phyloP scores from a whole-genome alignment of 2,329 filamentous ascomycete genomes.

The Ophiocordyceps camponoti-saundersi region DNA sequence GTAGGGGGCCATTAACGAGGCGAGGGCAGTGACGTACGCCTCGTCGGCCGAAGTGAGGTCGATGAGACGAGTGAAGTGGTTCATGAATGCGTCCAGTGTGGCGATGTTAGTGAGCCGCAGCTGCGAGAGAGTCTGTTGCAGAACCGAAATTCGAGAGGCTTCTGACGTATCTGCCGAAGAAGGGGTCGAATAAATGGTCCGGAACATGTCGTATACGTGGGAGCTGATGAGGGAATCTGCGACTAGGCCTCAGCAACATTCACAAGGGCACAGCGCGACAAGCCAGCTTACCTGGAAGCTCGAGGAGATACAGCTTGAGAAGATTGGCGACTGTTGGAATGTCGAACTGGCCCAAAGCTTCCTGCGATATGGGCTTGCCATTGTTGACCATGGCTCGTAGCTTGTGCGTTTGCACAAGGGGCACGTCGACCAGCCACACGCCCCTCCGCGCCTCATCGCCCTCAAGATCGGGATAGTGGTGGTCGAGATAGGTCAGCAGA shows the following conservation, averaged over 20 bases:
- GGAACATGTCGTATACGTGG: slow-evolving; percentile 96
- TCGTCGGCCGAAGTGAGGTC: slow-evolving; percentile 95
- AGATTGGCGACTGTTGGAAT: slow-evolving; percentile 86
- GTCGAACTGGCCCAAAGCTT: slow-evolving; percentile 74
- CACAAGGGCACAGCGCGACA: background rate
- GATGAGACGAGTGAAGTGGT: slow-evolving; percentile 91
- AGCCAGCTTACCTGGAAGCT: slow-evolving; percentile 66
- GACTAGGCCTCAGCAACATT: background rate
- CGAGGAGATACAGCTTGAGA: slow-evolving; percentile 84
- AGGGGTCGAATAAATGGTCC: slow-evolving; percentile 84
- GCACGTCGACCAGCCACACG: slow-evolving; percentile 91
- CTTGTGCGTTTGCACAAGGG: slow-evolving; percentile 68
- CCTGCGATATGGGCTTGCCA: slow-evolving; percentile 60
- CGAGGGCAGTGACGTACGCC: slow-evolving; percentile 58
- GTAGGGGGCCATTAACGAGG: slow-evolving; percentile 62
- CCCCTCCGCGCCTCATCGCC: slow-evolving; percentile 82
- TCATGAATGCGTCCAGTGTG: slow-evolving; percentile 94
- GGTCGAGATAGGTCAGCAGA: slow-evolving; percentile 85
- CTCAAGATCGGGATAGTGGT: slow-evolving; percentile 93
- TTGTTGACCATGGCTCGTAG: slow-evolving; percentile 73
- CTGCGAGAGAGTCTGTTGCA: slow-evolving; percentile 91
- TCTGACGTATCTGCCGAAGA: slow-evolving; percentile 61
- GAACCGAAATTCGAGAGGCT: slow-evolving; percentile 65
- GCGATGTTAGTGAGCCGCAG: slow-evolving; percentile 93
- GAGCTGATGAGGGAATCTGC: slow-evolving; percentile 93